phyloP scores from a whole-genome alignment of 1,284 basidiomycete genomes.

The Gomphus sp. region DNA sequence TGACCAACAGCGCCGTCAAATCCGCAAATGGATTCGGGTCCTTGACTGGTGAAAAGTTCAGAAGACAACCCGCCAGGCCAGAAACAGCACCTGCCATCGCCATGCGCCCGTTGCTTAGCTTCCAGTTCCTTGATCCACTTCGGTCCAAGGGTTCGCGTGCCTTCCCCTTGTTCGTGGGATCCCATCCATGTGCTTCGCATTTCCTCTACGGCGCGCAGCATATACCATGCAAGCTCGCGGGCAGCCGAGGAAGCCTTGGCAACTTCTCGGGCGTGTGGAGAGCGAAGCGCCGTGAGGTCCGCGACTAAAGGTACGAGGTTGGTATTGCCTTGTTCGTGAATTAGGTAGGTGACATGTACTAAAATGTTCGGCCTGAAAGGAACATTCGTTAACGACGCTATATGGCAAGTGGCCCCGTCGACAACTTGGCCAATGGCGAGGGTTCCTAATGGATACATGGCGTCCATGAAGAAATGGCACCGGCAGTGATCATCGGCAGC shows the following conservation, averaged over 20 bases:
- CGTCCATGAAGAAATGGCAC: slow-evolving; percentile 65
- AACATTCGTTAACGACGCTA: slow-evolving; percentile 43
- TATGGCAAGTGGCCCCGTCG: slow-evolving; percentile 24
- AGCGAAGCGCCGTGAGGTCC: slow-evolving; percentile 47
- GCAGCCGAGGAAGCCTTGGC: slow-evolving; percentile 62
- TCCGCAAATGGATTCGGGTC: slow-evolving; percentile 57
- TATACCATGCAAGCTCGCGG: slow-evolving; percentile 62
- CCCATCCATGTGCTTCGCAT: slow-evolving; percentile 67
- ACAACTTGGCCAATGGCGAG: slow-evolving; percentile 15
- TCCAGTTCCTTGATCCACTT: slow-evolving; percentile 63
- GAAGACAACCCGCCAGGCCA: neutral
- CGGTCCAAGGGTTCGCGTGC: slow-evolving; percentile 61
- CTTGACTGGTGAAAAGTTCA: slow-evolving; percentile 32
- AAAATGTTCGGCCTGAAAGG: slow-evolving; percentile 36
- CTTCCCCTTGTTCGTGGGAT: slow-evolving; percentile 42
- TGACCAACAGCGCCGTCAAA: slow-evolving; percentile 59
- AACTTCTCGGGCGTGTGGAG: slow-evolving; percentile 43
- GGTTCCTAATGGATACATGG: slow-evolving; percentile 70
- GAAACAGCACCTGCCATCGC: neutral
- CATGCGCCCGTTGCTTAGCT: slow-evolving; percentile 46
- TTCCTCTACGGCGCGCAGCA: slow-evolving; percentile 57
- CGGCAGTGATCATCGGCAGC: slow-evolving; percentile 48
- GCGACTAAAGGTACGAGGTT: slow-evolving; percentile 39
- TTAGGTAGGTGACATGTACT: slow-evolving; percentile 29
- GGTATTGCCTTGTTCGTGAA: slow-evolving; percentile 21